A percentile compares a stretch with the other conserved stretches of the same genome.
phyloP scores from a whole-genome alignment of 2,329 filamentous ascomycete species.

The Beauveria sp. region DNA sequence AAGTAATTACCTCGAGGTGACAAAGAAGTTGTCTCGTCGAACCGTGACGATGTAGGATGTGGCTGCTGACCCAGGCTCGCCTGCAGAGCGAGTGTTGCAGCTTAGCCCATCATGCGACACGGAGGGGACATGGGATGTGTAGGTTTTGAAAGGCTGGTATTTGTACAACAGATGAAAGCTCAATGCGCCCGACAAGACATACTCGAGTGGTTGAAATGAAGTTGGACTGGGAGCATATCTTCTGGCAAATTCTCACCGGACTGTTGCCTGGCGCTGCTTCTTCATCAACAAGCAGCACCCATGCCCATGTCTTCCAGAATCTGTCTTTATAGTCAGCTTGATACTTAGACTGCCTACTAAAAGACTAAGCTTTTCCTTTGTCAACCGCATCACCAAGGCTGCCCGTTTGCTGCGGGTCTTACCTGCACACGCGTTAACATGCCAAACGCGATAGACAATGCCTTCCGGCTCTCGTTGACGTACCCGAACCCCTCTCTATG shows the following conservation, averaged over 20 bases:
- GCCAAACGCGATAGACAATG: conserved; percentile 7
- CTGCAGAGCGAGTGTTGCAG: background rate
- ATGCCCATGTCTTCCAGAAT: background rate
- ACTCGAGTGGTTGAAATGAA: background rate
- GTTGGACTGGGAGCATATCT: background rate
- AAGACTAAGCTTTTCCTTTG: too few species aligned
- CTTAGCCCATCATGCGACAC: background rate
- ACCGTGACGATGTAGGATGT: too few species aligned
- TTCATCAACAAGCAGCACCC: background rate
- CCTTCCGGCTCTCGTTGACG: conserved; percentile 21
- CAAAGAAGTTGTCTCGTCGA: too few species aligned
- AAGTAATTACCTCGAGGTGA: too few species aligned
- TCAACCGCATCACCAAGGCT: background rate
- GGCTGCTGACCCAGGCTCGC: too few species aligned
- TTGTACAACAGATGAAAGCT: background rate
- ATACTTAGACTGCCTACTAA: background rate
- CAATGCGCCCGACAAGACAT: background rate
- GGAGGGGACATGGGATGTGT: background rate
- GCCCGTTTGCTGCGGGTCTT: background rate
- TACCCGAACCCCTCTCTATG: conserved; percentile 27
- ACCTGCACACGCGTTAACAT: background rate
- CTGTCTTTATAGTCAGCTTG: background rate
- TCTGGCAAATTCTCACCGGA: background rate
- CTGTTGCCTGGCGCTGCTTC: background rate
- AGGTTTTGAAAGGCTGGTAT: conserved; percentile 8